A percentile compares a stretch with the other conserved stretches of the same genome.
These are phyloP conservation scores for Mortierella sp. DNA, from an alignment of 371 early-diverging fungal genomes.

Conservation along the genomic window DNA sequence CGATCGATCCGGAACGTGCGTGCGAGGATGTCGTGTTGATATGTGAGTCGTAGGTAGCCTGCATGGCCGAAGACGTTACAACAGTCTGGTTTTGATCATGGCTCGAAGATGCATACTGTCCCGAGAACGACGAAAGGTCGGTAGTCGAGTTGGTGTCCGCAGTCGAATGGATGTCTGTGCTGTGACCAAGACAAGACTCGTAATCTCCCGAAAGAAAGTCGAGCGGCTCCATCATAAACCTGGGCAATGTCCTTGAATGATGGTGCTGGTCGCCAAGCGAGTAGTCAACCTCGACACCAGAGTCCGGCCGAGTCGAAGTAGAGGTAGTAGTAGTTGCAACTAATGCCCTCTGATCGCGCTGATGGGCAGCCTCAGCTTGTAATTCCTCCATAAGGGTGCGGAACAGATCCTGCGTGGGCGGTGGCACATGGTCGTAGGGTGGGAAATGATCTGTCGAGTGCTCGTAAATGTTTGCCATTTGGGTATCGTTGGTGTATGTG, in stretches of 20 bases:
- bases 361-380: slow-evolving; percentile 40
- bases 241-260: slow-evolving; percentile 21
- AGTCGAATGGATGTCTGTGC: neutral
- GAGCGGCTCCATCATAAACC: slow-evolving; percentile 49
- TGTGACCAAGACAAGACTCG: slow-evolving; percentile 32
- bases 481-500: slow-evolving; percentile 1
- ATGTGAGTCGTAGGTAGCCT: neutral
- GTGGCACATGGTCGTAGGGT: slow-evolving; percentile 28
- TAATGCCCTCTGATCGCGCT: slow-evolving; percentile 32
- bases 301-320: slow-evolving; percentile 16
- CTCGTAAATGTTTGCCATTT: slow-evolving; percentile 17
- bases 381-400: slow-evolving; percentile 47
- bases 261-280: slow-evolving; percentile 8
- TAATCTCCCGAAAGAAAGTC: slow-evolving; percentile 38
- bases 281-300: slow-evolving; percentile 10
- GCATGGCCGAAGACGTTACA: neutral
- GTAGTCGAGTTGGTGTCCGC: neutral
- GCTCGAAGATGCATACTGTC: neutral
- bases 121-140: slow-evolving; percentile 1
- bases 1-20: slow-evolving; percentile 6
- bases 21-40: neutral
- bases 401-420: slow-evolving; percentile 43
- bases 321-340: neutral
- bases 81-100: neutral
- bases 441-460: slow-evolving; percentile 24